Base-by-base conservation (phyloP, 163 green algal species). In the Scenedesmus sp. region DNA sequence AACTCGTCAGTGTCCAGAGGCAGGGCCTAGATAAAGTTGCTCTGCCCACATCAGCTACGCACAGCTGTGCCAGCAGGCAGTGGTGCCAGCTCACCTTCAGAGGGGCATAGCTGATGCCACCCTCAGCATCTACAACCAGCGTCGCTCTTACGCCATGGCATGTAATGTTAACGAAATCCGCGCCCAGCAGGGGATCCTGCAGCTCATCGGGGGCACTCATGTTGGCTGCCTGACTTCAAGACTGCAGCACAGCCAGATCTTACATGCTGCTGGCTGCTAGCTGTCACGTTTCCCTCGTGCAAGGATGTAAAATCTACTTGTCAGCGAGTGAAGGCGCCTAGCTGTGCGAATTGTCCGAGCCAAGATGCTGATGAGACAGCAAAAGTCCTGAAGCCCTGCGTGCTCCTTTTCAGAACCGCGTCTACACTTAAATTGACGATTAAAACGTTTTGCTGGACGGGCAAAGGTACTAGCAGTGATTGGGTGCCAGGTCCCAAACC, bases 101-200 rank as follows among this genome's bases (percentile, higher is more conserved):
- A 3, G 85, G 85, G 56, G 46, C n/a, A 64, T 89, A 89, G 62
- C 16, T 89, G 62, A 89, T 82, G 34, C 16, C 59, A 3, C 18
- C 86, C 2, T 90, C 86, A 13, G 52, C 52, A 15, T 79, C 86
- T 4, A 90, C 26, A 2, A n/a, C 7, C 23, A 90, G 74, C 46
- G 52, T 84, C 20, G 67, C 86, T 55, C 60, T 2, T 1, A 84
- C 52, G 18, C 86, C 67, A 52, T 23, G 57, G 16, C 86, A 90
- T 26, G 34, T 90, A 8, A 90, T 73, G 67, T 56, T 56, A 2
- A 52, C 70, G n/a, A 34, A 84, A 4, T 56, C 77, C 46, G 46
- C 59, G 34, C 34, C 26, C 34, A 57, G 77, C 46, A 60, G 46
- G 1, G 34, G 77, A 10, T 84, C 70, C 20, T 79, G 70, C 4